phyloP scores from a whole-genome alignment of 2,329 filamentous ascomycete genomes.

The Venturia carpophila region DNA sequence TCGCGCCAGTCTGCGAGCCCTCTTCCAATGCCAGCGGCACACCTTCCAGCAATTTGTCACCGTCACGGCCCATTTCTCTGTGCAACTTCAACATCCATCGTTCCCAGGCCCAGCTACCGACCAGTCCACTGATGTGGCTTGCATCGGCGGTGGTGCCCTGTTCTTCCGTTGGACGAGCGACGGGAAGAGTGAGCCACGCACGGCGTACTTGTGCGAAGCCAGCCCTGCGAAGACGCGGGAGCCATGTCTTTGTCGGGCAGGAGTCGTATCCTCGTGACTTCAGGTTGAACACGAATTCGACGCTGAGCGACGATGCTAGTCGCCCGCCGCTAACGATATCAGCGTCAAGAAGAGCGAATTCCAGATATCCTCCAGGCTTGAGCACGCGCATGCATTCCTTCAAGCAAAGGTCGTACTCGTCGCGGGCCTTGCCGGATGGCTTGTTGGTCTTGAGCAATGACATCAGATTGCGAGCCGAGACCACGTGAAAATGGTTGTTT shows the following conservation, averaged over 20 bases:
- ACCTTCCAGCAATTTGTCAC: conserved; percentile 45
- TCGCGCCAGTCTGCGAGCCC: conserved; percentile 48
- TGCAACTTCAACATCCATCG: conserved; percentile 87
- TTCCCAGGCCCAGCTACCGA: conserved; percentile 90
- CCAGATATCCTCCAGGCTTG: conserved; percentile 86
- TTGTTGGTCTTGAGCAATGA: conserved; percentile 63
- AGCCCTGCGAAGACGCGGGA: conserved; percentile 62
- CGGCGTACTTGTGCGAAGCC: conserved; percentile 77
- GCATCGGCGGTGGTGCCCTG: conserved; percentile 52
- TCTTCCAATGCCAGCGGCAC: conserved; percentile 53
- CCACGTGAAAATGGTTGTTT: conserved; percentile 78
- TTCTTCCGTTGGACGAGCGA: conserved; percentile 47
- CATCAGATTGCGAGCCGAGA: conserved; percentile 83
- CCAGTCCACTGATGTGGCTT: conserved; percentile 69
- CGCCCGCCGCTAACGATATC: conserved; percentile 82
- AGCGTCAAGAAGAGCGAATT: conserved; percentile 83
- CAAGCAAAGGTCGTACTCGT: conserved; percentile 84
- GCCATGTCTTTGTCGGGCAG: conserved; percentile 70
- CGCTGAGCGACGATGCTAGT: conserved; percentile 69
- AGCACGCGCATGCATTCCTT: conserved; percentile 82
- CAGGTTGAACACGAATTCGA: conserved; percentile 87
- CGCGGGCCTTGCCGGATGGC: conserved; percentile 31
- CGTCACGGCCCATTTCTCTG: conserved; percentile 69
- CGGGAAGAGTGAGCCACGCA: conserved; percentile 81
- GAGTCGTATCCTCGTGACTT: conserved; percentile 87